Evolutionary conservation across 805 yeast species (phyloP).

Genomic region (Lipomyces yamanashiensis): DNA sequence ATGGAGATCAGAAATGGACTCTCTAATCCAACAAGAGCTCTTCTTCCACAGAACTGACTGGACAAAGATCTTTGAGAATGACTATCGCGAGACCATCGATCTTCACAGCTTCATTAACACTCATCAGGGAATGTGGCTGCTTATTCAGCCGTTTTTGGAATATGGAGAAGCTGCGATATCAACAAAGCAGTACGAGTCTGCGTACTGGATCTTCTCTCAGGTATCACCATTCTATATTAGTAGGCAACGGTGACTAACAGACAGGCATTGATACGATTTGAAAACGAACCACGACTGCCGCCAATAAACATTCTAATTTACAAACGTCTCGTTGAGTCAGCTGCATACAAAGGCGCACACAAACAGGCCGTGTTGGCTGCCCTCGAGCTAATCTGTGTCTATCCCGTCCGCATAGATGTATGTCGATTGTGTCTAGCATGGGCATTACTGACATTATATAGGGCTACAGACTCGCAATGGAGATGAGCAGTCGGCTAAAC

Average conservation of each 20-base stretch:
- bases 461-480: conserved; percentile 8
- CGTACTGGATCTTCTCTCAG: conserved; percentile 8
- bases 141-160: conserved; percentile 8
- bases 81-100: background rate
- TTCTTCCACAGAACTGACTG: conserved; percentile 3
- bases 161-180: conserved; percentile 6
- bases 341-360: background rate
- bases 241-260: background rate
- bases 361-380: conserved; percentile 11
- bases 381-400: background rate
- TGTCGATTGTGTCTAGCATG: background rate
- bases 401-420: conserved; percentile 11
- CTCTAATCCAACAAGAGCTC: background rate
- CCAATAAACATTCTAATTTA: conserved; percentile 1
- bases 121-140: background rate
- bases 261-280: conserved; percentile 1
- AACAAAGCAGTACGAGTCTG: conserved; percentile 3
- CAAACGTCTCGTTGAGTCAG: conserved; percentile 4
- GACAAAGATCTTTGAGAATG: conserved; percentile 4
- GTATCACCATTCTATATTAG: background rate
- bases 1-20: too few relatives aligned
- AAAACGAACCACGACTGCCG: background rate
- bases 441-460: background rate
- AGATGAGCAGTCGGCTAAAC: background rate
- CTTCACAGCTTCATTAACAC: conserved; percentile 6